Evolutionary conservation across 495 filamentous ascomycete genomes (phyloP), one percentile per base, ranked within the genome.

Genomic region (Tuber microsphaerosporum): DNA sequence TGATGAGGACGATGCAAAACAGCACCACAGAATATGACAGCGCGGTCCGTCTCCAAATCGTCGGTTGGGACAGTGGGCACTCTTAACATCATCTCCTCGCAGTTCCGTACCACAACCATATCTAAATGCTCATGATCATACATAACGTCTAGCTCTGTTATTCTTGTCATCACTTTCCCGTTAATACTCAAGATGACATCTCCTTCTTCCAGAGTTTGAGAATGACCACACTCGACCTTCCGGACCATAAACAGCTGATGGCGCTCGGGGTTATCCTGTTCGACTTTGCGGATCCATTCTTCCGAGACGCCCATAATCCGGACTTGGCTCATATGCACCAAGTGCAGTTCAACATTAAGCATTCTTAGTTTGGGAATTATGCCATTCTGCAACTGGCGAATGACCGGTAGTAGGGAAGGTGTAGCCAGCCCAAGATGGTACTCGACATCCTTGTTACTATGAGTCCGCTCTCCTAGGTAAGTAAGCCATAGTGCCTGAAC

Each of bases 171-270:
- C 77, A 97, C 89, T 80, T 94, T 92, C 79, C 88, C 92, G 82
- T 98, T 96, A 41, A 99, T 86, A 2, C 92, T 94, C 74, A 99
- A 88, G 81, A 99, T 92, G 72, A 99, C 90, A 81, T 99, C 95
- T 65, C 93, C 93, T 84, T 99, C 95, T 69, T 92, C 87, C 56
- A 99, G 89, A 26, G 88, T 86, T 73, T 86, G 85, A 22, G 87
- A 83, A 26, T 91, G 89, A 20, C 88, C 90, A 51, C 90, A 91
- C 80, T 96, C 90, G 48, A 94, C 89, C 85, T 99, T 99, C 76
- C 94, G 93, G 41, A 99, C 92, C 92, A 99, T 96, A 86, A 99
- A 99, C 34, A 99, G 88, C 84, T 98, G 95, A 83, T 99, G 95
- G 72, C 92, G 91, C 26, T 94, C 90, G 14, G 92, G 91, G 80